Evolutionary conservation across 2,329 filamentous ascomycete species (phyloP).

Genomic region (Colletotrichum limetticola): DNA sequence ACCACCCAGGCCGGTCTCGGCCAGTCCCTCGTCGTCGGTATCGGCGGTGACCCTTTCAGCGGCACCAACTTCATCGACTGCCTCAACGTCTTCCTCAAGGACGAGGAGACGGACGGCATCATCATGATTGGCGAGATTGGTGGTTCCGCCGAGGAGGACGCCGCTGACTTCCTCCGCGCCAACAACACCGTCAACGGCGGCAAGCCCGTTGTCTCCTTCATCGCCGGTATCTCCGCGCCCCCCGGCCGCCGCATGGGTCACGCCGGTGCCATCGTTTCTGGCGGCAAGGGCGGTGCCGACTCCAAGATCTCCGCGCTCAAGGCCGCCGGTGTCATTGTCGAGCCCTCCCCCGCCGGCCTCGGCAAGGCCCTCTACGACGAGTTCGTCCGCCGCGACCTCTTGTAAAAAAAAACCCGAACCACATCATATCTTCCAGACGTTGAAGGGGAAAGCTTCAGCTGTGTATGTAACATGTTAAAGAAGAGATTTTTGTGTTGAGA

Average conservation of each 20-base stretch:
- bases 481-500: slow-evolving; percentile 29
- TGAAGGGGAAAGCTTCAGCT: slow-evolving; percentile 25
- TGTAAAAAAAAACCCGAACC: slow-evolving; percentile 67
- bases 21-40: slow-evolving; percentile 97
- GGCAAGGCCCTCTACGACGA: slow-evolving; percentile 95
- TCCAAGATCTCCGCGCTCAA: slow-evolving; percentile 97
- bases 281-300: slow-evolving; percentile 97
- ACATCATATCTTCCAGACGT: background rate
- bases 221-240: slow-evolving; percentile 96
- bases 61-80: slow-evolving; percentile 99
- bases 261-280: slow-evolving; percentile 96
- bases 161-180: slow-evolving; percentile 92
- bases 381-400: slow-evolving; percentile 94
- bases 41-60: slow-evolving; percentile 98
- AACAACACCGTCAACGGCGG: slow-evolving; percentile 86
- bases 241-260: slow-evolving; percentile 98
- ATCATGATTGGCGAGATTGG: slow-evolving; percentile 99
- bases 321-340: slow-evolving; percentile 92
- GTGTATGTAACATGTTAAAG: slow-evolving; percentile 36
- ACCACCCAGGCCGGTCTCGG: slow-evolving; percentile 96
- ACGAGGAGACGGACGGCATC: slow-evolving; percentile 97
- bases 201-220: slow-evolving; percentile 98
- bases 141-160: slow-evolving; percentile 96
- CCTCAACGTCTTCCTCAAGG: slow-evolving; percentile 94
- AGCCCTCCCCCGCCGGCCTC: slow-evolving; percentile 90